Base-by-base conservation (phyloP, 345 rosid species). In the Aurinia saxatilis region DNA sequence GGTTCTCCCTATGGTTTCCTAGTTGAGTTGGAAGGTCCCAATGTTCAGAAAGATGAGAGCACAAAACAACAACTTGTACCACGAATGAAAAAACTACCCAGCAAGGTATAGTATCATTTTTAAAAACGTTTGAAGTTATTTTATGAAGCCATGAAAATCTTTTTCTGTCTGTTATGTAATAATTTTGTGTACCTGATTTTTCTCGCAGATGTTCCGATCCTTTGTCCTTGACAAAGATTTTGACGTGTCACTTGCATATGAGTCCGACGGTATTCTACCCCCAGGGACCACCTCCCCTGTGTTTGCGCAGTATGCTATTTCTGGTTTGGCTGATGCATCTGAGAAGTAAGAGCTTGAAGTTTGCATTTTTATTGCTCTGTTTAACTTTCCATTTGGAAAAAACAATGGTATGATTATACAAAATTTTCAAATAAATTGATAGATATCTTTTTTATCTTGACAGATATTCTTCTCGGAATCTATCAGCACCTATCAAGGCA, bases 1-100 rank as follows among this genome's bases (percentile, higher is more conserved):
- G 99, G 96, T 71, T 85, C 97, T 48, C 72, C 95, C 11, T 90
- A 86, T 68, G 95, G 97, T 38, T 81, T 78, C 40, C 54, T 76
- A 14, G 81, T 90, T 61, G 95, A 87, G 66, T 68, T 95, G 63
- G 85, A 83, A 74, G 97, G 96, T 34, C 87, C 86, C 61, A 86
- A 75, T 73, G 78, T 85, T 44, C 18, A 62, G 63, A 80, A 84
- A 77, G 90, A 90, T 69, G 90, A 84, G 53, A 82, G 50, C 72
- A 81, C 83, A 23, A 82, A 79, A 77, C 92, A 84, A 74, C 80
- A 79, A 70, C 85, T 88, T 47, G 93, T 83, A 59, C 92, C 86
- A 47, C 78, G 96, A 72, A 83, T 95, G 99, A 95, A 90, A 78
- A 95, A 95, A 50, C 81, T 90, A 60, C 97, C 97, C 46, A 85